These are phyloP conservation scores for Salix suchowensis DNA, from an alignment of 345 rosid genomes.

Conservation along the genomic window DNA sequence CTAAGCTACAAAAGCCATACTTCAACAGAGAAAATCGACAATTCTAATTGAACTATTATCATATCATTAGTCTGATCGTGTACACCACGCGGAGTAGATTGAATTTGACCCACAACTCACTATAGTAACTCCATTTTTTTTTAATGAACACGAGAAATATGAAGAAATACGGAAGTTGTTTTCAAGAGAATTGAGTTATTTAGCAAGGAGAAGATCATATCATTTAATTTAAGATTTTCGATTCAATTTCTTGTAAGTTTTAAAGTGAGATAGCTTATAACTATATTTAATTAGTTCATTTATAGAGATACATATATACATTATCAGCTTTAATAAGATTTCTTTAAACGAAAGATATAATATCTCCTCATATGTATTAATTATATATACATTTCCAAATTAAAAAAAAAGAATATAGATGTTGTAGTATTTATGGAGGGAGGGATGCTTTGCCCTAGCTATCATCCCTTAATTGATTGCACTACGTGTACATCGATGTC, in stretches of 20 bases:
- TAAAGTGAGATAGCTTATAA: too few relatives aligned
- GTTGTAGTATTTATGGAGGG: not conserved
- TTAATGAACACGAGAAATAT: not conserved
- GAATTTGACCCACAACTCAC: not conserved
- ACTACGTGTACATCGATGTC: slow-evolving; percentile 1
- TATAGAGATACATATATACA: too few relatives aligned
- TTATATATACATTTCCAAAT: not conserved
- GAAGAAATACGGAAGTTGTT: too few relatives aligned
- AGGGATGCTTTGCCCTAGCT: not conserved
- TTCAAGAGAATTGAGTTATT: too few relatives aligned
- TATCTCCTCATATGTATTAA: not conserved
- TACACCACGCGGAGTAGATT: slow-evolving; percentile 27
- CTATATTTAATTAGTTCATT: too few relatives aligned
- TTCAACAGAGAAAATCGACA: slow-evolving; percentile 6
- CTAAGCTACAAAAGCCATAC: not conserved
- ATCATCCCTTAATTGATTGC: slow-evolving; percentile 14
- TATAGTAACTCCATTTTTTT: not conserved
- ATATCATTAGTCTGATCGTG: slow-evolving; percentile 21
- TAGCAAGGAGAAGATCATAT: too few relatives aligned
- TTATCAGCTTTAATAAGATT: too few relatives aligned
- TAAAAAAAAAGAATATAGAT: not conserved
- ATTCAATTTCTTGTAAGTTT: too few relatives aligned
- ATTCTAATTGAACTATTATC: slow-evolving; percentile 7
- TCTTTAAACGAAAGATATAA: too few relatives aligned
- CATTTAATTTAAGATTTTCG: too few relatives aligned